A percentile compares a stretch with the other conserved stretches of the same genome.
phyloP scores from a whole-genome alignment of 1,139 yeast genomes.

The Protomyces gravidus region DNA sequence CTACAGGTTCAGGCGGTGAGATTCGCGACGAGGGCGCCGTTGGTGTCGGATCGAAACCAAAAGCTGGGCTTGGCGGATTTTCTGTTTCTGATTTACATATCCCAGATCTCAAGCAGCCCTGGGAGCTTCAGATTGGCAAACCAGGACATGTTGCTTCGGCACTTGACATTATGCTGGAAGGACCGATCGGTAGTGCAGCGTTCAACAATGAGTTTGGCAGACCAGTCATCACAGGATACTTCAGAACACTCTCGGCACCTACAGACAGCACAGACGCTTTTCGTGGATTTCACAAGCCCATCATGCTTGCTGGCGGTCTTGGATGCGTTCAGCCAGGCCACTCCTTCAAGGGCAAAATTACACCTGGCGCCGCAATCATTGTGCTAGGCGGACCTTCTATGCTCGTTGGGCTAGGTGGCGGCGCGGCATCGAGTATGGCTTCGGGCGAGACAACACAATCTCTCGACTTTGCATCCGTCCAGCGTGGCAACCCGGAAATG shows the following conservation, averaged over 20 bases:
- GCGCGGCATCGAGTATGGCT: conserved; percentile 94
- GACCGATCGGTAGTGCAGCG: conserved; percentile 97
- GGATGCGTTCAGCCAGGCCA: conserved; percentile 93
- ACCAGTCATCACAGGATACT: conserved; percentile 95
- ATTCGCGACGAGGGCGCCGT: conserved; percentile 99
- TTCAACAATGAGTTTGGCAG: conserved; percentile 98
- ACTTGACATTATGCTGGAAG: conserved; percentile 91
- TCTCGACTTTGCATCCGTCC: conserved; percentile 96
- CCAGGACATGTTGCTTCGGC: conserved; percentile 93
- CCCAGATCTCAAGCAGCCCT: conserved; percentile 82
- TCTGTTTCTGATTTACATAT: conserved; percentile 86
- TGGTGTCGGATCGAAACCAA: conserved; percentile 95
- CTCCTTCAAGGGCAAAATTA: conserved; percentile 82
- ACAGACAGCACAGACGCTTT: conserved; percentile 65
- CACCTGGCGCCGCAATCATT: conserved; percentile 87
- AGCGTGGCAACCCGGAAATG: conserved; percentile 98
- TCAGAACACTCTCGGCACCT: conserved; percentile 85
- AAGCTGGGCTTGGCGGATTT: conserved; percentile 93
- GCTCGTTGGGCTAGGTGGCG: conserved; percentile 99
- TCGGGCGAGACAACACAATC: conserved; percentile 89
- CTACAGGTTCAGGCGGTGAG: conserved; percentile 99
- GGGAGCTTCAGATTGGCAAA: conserved; percentile 87
- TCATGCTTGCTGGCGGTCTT: conserved; percentile 99
- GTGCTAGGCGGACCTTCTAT: conserved; percentile 98
- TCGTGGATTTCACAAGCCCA: conserved; percentile 97